Base-by-base conservation (phyloP, 257 asterid genomes). In the Leonotis leonurus region DNA sequence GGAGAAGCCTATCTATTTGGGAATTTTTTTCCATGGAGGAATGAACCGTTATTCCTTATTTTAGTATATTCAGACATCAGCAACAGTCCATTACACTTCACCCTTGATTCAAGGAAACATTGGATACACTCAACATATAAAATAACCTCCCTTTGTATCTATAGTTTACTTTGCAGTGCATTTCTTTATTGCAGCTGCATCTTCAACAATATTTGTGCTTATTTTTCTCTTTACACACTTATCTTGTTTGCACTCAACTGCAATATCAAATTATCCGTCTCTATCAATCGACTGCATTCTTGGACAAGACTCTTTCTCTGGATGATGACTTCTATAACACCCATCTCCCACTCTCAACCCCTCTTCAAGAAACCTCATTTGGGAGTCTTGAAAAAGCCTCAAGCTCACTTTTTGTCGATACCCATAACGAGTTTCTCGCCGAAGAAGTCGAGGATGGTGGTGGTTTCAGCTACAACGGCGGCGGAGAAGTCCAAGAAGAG, bases 281-380 rank as follows among this genome's bases (percentile, higher is more conserved):
- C 74, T 24, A 18, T 71, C 77, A 58, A 39, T 14, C 27, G 51
- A 49, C 33, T 62, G n/a, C 26, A 35, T 58, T 33, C 56, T 65
- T 65, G 64, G 41, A 43, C 10, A 64, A n/a, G 35, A 65, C 63
- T 45, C 68, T 51, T 16, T 43, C 70, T 24, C 60, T 65, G 20
- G 16, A 14, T 29, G 57, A 89, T 89, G 97, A 87, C 96, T 69
- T 86, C 96, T 26, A 62, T 80, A 27, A 70, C 84, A 66, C 84
- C 85, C 62, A 66, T 81, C 79, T 71, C 90, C 40, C 88, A 76
- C 59, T 65, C 92, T 48, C 83, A 80, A 43, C 67, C 65, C 70
- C 60, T 76, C 17, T 67, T 51, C 68, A 77, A 71, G 61, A 84
- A 73, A 40, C 72, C 83, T 8, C 85, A 74, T 24, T 26, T 74